Base-by-base conservation (phyloP, 1,284 basidiomycete genomes). In the Ceratobasidium sp. region DNA sequence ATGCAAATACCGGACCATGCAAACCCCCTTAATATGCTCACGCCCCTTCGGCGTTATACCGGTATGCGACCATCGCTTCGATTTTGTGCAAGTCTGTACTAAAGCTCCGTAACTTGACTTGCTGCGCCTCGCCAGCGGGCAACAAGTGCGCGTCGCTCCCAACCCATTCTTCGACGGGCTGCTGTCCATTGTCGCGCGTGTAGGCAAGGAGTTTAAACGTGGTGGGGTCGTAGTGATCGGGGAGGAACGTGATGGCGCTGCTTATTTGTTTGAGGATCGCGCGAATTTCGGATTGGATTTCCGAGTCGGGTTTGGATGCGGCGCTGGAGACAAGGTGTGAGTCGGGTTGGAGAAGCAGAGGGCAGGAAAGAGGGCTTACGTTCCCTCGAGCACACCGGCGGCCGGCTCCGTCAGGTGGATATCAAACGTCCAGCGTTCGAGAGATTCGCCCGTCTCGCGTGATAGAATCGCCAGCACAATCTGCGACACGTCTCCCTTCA, bases 201-300 rank as follows among this genome's bases (percentile, higher is more conserved):
- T 88, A 88, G 3, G 86, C 86, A 6, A 88, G 82, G 73, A 89
- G 85, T 51, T 86, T 86, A 80, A 89, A 77, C 9, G 75, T 76
- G 14, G 74, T 77, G 11, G 74, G 76, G 43, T 77, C 77, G 62
- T 73, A 63, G 51, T 76, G 73, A 39, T 74, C 77, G 7, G 77
- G 77, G 2, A 77, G 68, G 66, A 77, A 77, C 2, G 77, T 76
- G 37, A 76, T 77, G 27, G 77, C 75, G 19, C 73, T 75, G 31
- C 98, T 96, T 80, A 99, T 99, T 83, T 99, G 98, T 84, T 98
- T 98, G 81, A 99, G 89, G 80, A 99, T 98, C 65, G 95, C 95
- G 29, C 97, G 91, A 78, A 99, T 99, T 86, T 99, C 97, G 37
- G 92, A 93, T 82, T 98, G 95, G 41, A 99, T 97, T 81, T 98